Evolutionary conservation across 805 yeast genomes (phyloP), one percentile per base, ranked within the genome.

Genomic region (Yarrowia bubula): DNA sequence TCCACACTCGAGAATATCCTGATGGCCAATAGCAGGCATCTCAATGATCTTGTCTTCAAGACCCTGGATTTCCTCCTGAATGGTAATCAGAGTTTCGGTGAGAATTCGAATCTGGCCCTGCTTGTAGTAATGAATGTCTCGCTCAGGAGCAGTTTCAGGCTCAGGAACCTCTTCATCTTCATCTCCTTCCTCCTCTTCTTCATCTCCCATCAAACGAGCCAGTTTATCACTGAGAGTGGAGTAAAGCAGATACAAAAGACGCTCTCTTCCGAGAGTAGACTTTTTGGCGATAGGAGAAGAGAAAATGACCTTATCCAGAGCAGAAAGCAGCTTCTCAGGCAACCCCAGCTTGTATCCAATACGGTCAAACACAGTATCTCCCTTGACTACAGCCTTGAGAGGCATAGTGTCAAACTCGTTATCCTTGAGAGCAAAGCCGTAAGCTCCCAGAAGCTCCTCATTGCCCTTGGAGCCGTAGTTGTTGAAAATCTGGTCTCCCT

Each of bases 391-490:
- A 1, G 89, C 76, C 71, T 84, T 84, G 65, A 91, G 78, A 5
- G 88, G 81, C 48, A 92, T 79, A 14, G 85, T 85, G 39, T 84
- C 84, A 9, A 77, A 76, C 69, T 88, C 89, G 53, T 82, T 75
- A 17, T 79, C 76, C 15, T 80, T 81, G 2, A 86, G 57, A 9
- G 85, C 81, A 75, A 92, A 92, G 0, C 98, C 98, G 73, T 92
- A 92, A 0, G 88, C 92, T 69, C 92, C 76, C 6, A 92, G 74
- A 32, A 92, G 70, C 68, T 90, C 96, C 68, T 89, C 96, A 71
- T 91, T 92, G 0, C 95, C 88, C 74, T 91, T 92, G 64, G 89
- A 85, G 1, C 97, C 98, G 74, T 92, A 92, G 74, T 90, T 89
- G 73, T 92, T 92, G 75, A 76, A 89, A 1, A 92, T 67, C 72